Evolutionary conservation across 1,284 basidiomycete genomes (phyloP), one percentile per base, ranked within the genome.

Genomic region (Ceratobasidium sp.): DNA sequence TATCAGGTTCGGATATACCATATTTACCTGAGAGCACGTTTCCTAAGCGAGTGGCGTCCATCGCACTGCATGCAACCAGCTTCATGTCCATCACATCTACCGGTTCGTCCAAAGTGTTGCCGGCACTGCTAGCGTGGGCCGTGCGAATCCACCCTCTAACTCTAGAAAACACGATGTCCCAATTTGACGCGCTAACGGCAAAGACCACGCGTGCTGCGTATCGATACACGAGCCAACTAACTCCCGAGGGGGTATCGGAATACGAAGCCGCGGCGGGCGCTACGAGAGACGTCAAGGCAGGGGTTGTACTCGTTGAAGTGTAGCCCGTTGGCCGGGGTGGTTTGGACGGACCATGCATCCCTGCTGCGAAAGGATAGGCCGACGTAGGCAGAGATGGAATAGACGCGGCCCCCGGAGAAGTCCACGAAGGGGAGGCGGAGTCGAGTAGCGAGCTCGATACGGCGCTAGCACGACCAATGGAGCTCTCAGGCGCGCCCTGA

Each of bases 121-220:
- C 56, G 17, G 51, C 45, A 33, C 51, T 54, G 85, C 67, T 84
- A 56, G 84, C 84, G 0, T 78, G 74, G 81, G 60, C 84, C 57
- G 90, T 90, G 67, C 88, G 87, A 53, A 96, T 92, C 82, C 93
- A 92, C 56, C 86, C 86, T 74, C 91, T 89, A 75, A 97, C 88
- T 22, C 93, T 88, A 27, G 87, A 84, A 77, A 93, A 89, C 22
- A 98, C 92, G 8, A 94, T 88, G 44, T 85, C 83, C 96, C 96
- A 98, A 80, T 98, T 98, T 24, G 93, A 93, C 0, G 94, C 91
- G 7, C 96, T 97, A 17, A 98, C 87, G 80, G 93, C 92, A 81
- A 94, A 97, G 54, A 98, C 88, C 78, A 97, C 91, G 59, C 91
- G 90, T 15, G 93, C 92, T 6, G 84, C 81, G 65, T 82, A 81